Evolutionary conservation across 495 filamentous ascomycete genomes (phyloP), one percentile per base, ranked within the genome.

Genomic region (Xylaria castorea): DNA sequence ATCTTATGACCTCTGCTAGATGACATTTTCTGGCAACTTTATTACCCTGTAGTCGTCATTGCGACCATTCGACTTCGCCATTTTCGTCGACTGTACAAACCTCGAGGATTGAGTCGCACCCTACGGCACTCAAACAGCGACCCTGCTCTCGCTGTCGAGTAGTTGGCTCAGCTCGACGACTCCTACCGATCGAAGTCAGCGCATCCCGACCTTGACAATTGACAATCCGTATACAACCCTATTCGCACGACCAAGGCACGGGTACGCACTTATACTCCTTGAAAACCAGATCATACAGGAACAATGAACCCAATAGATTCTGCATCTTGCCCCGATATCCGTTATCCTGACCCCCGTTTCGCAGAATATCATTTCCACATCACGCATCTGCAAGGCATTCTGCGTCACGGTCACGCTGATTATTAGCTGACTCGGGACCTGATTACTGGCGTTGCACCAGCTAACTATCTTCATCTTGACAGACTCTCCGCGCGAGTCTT

Each of bases 211-310:
- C 34, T 58, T n/a, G 16, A 42, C 3, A 66, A 62, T 55, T 40
- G 50, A 55, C 40, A 38, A 71, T 63, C 42, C 74, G 71, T 63
- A 55, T 58, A 70, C 30, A 36, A 38, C 46, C 70, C 34, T 44
- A 58, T 72, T 68, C 25, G 60, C 69, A 76, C 64, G 20, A 61
- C 66, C 69, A 63, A 68, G 51, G 38, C 44, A 72, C 68, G 74
- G 75, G 74, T 74, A 78, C 70, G 70, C 70, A 67, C 61, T 72
- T 74, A n/a, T 38, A 67, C 74, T 75, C 75, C 69, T 77, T 62
- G 30, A 71, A 70, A 74, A 44, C 68, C 68, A 66, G 60, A 77
- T 77, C 69, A 69, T 66, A 79, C 72, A 78, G 51, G 58, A 75
- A 46, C 69, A 55, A 48, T 30, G 36, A 53, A 70, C 57, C 77